Conservation (phyloP, 352 stramenopile genomes). For the Globisporangium uncinulatum region DNA sequence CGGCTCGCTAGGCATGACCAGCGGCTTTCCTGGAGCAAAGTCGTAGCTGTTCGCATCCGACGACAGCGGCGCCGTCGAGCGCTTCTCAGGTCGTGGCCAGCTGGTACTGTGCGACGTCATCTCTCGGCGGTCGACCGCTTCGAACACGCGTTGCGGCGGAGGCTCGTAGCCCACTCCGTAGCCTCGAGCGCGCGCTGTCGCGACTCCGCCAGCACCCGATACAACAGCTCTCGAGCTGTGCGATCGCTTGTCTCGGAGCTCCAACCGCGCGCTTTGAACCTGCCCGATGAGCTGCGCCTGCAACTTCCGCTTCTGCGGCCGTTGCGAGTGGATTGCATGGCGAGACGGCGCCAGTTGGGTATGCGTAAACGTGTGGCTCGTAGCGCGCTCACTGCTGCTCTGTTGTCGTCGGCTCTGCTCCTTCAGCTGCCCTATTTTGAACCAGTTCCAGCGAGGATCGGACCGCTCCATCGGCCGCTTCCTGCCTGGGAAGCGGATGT, state of each 20-base stretch:
- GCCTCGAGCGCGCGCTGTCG: not conserved
- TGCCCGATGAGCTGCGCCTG: conserved; percentile 21
- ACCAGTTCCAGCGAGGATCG: conserved; percentile 45
- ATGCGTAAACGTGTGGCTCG: not conserved
- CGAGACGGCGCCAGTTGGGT: not conserved
- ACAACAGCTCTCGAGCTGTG: conserved; percentile 15
- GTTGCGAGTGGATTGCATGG: not conserved
- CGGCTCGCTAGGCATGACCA: not conserved
- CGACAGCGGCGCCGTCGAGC: not conserved
- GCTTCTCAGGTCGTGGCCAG: not conserved
- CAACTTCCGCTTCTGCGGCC: conserved; percentile 2
- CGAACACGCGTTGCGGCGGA: not conserved
- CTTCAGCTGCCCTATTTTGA: conserved; percentile 31
- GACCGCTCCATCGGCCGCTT: conserved; percentile 26
- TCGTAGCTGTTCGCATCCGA: not conserved
- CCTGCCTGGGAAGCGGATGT: conserved; percentile 29
- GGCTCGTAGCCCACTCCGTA: conserved; percentile 9
- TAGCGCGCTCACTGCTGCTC: not conserved
- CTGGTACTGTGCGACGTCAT: not conserved
- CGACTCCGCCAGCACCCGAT: not conserved
- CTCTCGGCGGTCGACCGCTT: not conserved
- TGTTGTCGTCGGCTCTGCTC: conserved; percentile 8
- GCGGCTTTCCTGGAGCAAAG: not conserved
- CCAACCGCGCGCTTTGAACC: conserved; percentile 42
- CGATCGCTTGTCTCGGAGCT: conserved; percentile 35